Percentiles rank a stretch among this genome's conserved stretches.
These are phyloP conservation scores for Candida gigantensis DNA, from an alignment of 1,139 yeast species.

Conservation along the genomic window DNA sequence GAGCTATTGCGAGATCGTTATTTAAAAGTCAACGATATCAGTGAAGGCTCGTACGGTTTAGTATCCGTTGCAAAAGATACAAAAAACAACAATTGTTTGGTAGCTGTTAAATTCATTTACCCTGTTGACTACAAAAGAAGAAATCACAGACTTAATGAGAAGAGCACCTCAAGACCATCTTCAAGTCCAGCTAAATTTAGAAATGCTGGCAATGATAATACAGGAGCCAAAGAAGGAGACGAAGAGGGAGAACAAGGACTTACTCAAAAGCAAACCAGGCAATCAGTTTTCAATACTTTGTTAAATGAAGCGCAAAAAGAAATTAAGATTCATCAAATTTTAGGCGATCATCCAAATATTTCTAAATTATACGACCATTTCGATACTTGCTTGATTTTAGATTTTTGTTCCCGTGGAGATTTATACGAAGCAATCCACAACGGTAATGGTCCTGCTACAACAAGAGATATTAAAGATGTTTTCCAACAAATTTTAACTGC, in stretches of 20 bases:
- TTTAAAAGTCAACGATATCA: conserved; percentile 70
- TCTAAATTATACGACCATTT: conserved; percentile 73
- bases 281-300: conserved; percentile 34
- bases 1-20: conserved; percentile 64
- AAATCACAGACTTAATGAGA: conserved; percentile 7
- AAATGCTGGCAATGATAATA: conserved; percentile 14
- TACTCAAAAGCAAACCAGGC: conserved; percentile 16
- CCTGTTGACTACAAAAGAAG: conserved; percentile 41
- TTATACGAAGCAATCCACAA: conserved; percentile 88
- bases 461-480: conserved; percentile 73
- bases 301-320: conserved; percentile 77
- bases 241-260: neutral
- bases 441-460: conserved; percentile 77
- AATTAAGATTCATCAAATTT: conserved; percentile 67
- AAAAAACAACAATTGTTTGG: conserved; percentile 49
- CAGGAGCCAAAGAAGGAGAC: too few relatives aligned
- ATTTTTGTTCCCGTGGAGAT: conserved; percentile 90
- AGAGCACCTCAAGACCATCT: conserved; percentile 25
- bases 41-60: conserved; percentile 92
- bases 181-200: conserved; percentile 42
- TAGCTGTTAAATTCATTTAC: conserved; percentile 82
- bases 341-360: conserved; percentile 67
- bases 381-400: conserved; percentile 78
- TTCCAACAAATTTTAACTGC: conserved; percentile 78
- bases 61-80: conserved; percentile 85